Conservation (phyloP, 2,329 filamentous ascomycete genomes). For the Thielaviopsis populi region DNA sequence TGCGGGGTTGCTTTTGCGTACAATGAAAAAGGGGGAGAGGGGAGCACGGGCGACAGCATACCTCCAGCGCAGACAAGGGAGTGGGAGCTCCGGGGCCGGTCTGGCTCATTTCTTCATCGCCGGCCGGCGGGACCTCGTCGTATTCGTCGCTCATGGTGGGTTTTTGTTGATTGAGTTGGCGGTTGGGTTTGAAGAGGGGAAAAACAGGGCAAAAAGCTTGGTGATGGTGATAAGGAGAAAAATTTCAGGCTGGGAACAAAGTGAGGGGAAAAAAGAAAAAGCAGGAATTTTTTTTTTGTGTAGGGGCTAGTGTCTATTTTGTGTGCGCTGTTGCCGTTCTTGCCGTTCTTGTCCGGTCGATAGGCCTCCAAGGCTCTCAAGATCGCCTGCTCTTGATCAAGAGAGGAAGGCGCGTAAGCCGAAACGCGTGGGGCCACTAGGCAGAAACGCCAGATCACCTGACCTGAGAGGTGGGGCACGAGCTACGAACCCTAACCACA, state of each 20-base stretch:
- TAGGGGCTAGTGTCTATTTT: background rate
- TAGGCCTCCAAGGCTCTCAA: background rate
- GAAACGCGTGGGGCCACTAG: slow-evolving; percentile 6
- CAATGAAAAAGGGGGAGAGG: background rate
- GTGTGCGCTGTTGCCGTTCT: background rate
- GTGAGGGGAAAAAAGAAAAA: background rate
- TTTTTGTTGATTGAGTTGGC: background rate
- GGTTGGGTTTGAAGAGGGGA: background rate
- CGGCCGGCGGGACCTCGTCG: slow-evolving; percentile 44
- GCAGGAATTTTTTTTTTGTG: background rate
- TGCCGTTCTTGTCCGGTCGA: background rate
- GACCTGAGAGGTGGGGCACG: background rate
- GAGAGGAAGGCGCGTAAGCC: slow-evolving; percentile 8
- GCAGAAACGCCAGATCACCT: slow-evolving; percentile 13
- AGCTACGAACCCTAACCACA: background rate
- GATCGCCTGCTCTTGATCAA: background rate
- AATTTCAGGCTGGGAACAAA: background rate
- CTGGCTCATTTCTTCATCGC: slow-evolving; percentile 53
- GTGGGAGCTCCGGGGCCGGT: slow-evolving; percentile 88
- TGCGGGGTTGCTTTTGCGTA: background rate
- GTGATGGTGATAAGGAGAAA: background rate
- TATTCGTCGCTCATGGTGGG: slow-evolving; percentile 37
- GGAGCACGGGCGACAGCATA: slow-evolving; percentile 28
- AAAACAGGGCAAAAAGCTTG: background rate
- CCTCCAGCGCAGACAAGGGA: slow-evolving; percentile 72